Base-by-base conservation (phyloP, 495 filamentous ascomycete genomes). In the Talaromyces trachyspermus region DNA sequence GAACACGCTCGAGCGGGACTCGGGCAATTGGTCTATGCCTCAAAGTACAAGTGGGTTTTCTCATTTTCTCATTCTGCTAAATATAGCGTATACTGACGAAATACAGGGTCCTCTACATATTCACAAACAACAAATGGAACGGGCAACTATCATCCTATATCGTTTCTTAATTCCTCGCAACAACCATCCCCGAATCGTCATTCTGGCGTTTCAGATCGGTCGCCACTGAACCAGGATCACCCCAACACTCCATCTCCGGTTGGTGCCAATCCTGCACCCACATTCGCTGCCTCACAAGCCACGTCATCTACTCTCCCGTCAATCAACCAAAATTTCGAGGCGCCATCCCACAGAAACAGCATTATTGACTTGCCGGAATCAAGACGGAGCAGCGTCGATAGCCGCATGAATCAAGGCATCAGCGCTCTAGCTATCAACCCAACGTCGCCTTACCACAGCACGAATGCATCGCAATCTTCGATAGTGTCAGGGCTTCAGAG, bases 311-410 rank as follows among this genome's bases (percentile, higher is more conserved):
- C 69, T n/a, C 61, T 76, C 2, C 72, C 74, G 1, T 71, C 69
- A 0, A 66, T 78, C 29, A 77, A 76, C 19, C 73, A 78, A 41
- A 71, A 76, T 46, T 73, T 66, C 51, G 71, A 75, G 38, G 61
- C 61, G 3, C 56, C 64, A 4, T 70, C 71, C 0, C 74, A 73
- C 30, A 59, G 74, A 6, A 58, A 59, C 17, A 78, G 74, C 46
- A 59, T 73, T 14, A 64, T 58, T 12, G 74, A 76, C 17, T 64
- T 65, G 2, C 52, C 64, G 8, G 74, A 76, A 47, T 87, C 85
- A 33, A 77, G 86, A 39, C 78, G 85, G 39, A 86, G 84, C 64
- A 88, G 84, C 49, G 74, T 89, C n/a, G 85, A 88, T 53, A 86
- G 84, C 55, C 75, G 84, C 48, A 75, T 89, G 55, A 85, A 85